Base-by-base conservation (phyloP, 23 red algal genomes). In the Porphyridium purpureum region DNA sequence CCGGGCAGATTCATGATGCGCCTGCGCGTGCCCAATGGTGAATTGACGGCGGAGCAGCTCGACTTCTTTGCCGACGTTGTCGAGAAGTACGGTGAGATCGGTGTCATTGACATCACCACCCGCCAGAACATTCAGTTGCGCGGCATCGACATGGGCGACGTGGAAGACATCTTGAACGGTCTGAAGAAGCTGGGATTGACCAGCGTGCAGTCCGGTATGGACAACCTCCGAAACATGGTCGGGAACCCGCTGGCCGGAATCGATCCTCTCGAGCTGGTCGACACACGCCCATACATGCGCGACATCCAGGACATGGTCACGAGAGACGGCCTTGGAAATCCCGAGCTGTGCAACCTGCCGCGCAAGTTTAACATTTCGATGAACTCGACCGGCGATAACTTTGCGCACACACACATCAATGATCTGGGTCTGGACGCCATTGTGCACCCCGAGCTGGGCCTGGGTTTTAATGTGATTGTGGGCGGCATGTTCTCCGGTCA, bases 321-420 rank as follows among this genome's bases (percentile, higher is more conserved):
- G 11, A 70, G 76, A 30, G 35, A 35, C 46, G 54, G 83, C 21
- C 48, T 35, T 24, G 83, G 83, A 21, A 67, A 69, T 31, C 66
- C 73, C 8, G 66, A 80, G 5, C 64, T 75, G 15, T 33, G 72
- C 54, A 92, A 92, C 47, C 66, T 92, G 22, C 83, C 83, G 1
- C 74, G 83, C 33, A 92, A 92, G 59, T 92, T 92, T 27, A 92
- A 92, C 58, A 92, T 92, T 22, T 70, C 55, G 30, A 64, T 92
- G 11, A 72, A 66, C 22, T 60, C 72, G 35, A 73, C 62, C 0
- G 23, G 71, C 22, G 70, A 81, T 33, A 72, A 92, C 49, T 81
- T 81, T 50, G 83, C 75, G 21, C 83, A 92, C 50, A 81, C 71
- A 7, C 83, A 92, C 55, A 92, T 92, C 66, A 92, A 92, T 23